Conservation (phyloP, 441 rosid genomes). For the California macrophylla region DNA sequence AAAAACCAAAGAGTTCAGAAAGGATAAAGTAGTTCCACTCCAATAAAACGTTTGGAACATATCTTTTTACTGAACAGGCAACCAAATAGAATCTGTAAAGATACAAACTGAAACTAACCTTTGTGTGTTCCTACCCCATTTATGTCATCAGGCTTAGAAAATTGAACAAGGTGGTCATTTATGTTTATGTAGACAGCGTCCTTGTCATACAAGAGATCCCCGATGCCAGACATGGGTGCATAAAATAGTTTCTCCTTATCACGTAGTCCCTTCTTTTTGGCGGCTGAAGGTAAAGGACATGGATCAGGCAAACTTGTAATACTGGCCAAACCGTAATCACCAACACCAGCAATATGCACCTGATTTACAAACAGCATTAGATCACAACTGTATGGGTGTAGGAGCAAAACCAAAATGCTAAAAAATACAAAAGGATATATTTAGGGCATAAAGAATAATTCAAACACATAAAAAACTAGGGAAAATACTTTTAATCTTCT, state of each 20-base stretch:
- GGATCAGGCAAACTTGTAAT: conserved; percentile 74
- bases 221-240: conserved; percentile 96
- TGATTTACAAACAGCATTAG: conserved; percentile 25
- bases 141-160: conserved; percentile 56
- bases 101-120: conserved; percentile 34
- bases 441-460: background rate
- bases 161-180: conserved; percentile 81
- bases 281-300: conserved; percentile 85
- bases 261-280: conserved; percentile 72
- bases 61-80: background rate
- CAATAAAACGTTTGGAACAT: conserved; percentile 3
- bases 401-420: background rate
- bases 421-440: background rate
- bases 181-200: conserved; percentile 93
- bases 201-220: conserved; percentile 85
- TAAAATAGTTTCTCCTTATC: conserved; percentile 83
- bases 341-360: conserved; percentile 98
- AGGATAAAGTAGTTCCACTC: background rate
- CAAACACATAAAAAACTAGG: background rate
- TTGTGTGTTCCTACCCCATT: conserved; percentile 34
- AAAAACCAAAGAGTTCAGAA: background rate
- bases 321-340: conserved; percentile 69
- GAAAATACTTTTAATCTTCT: background rate
- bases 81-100: background rate
- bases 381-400: background rate